Percentiles rank a stretch among this genome's conserved stretches.
These are phyloP conservation scores for Aspergillus novoparasiticus DNA, from an alignment of 2,329 filamentous ascomycete species.

Conservation along the genomic window DNA sequence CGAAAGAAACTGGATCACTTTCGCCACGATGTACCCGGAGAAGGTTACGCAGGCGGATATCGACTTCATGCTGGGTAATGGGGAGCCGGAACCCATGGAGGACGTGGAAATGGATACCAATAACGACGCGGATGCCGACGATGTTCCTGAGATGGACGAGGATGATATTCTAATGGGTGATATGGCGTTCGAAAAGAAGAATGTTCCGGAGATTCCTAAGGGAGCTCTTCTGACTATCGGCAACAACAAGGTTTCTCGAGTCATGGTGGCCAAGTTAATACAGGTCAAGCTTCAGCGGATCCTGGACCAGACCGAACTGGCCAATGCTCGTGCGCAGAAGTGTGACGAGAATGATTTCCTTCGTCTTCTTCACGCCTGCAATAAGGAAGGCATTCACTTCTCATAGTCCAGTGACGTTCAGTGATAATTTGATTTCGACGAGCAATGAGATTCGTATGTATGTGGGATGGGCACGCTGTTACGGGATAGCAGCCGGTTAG, in stretches of 20 bases:
- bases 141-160: slow-evolving; percentile 48
- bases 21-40: slow-evolving; percentile 31
- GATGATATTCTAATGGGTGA: slow-evolving; percentile 50
- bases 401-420: slow-evolving; percentile 1
- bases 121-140: slow-evolving; percentile 40
- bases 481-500: slow-evolving; percentile 3
- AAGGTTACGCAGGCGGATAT: slow-evolving; percentile 53
- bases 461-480: not conserved
- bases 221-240: slow-evolving; percentile 41
- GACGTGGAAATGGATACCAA: slow-evolving; percentile 27
- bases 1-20: slow-evolving; percentile 23
- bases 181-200: slow-evolving; percentile 26
- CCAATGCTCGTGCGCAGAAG: slow-evolving; percentile 74
- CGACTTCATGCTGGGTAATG: slow-evolving; percentile 42
- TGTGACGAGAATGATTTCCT: slow-evolving; percentile 89
- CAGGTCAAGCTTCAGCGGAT: slow-evolving; percentile 78
- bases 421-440: not conserved
- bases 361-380: slow-evolving; percentile 70
- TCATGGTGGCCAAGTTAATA: slow-evolving; percentile 73
- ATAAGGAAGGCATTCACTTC: slow-evolving; percentile 23
- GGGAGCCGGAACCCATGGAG: slow-evolving; percentile 4
- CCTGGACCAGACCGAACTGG: slow-evolving; percentile 72
- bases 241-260: slow-evolving; percentile 68
- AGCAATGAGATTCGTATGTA: not conserved
- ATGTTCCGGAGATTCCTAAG: slow-evolving; percentile 61